A percentile compares a stretch with the other conserved stretches of the same genome.
These are phyloP conservation scores for Hygrophorus russula DNA, from an alignment of 768 basidiomycete genomes.

Conservation along the genomic window DNA sequence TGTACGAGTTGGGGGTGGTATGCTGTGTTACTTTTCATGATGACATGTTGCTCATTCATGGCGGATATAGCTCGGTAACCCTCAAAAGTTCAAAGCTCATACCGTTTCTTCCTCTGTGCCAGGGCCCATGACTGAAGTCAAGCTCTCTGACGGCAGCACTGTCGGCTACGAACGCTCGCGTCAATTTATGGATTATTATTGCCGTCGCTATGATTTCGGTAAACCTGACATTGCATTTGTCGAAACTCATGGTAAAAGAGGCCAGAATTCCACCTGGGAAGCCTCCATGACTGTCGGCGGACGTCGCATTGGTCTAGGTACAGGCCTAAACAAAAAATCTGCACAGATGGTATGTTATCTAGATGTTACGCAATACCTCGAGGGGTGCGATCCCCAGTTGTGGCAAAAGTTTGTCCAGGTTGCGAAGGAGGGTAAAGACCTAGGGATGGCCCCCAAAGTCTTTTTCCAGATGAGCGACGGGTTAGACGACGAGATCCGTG, in stretches of 20 bases:
- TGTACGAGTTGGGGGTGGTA: slow-evolving; percentile 55
- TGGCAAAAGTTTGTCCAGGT: slow-evolving; percentile 65
- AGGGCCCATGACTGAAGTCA: slow-evolving; percentile 13
- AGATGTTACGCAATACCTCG: slow-evolving; percentile 81
- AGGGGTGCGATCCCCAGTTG: slow-evolving; percentile 68
- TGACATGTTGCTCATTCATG: neutral
- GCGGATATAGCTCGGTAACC: slow-evolving; percentile 26
- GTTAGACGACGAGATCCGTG: slow-evolving; percentile 60
- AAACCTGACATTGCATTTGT: slow-evolving; percentile 59
- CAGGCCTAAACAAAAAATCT: slow-evolving; percentile 54
- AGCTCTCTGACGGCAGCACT: slow-evolving; percentile 50
- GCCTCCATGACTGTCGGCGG: slow-evolving; percentile 68
- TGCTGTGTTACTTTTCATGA: slow-evolving; percentile 16
- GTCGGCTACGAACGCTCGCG: slow-evolving; percentile 66
- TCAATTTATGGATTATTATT: slow-evolving; percentile 94
- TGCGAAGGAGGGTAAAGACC: slow-evolving; percentile 51
- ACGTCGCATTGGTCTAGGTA: slow-evolving; percentile 74
- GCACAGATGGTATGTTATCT: slow-evolving; percentile 69
- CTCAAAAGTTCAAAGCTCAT: slow-evolving; percentile 17
- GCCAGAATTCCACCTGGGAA: slow-evolving; percentile 40
- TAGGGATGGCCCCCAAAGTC: slow-evolving; percentile 63
- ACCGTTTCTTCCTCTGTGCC: slow-evolving; percentile 4
- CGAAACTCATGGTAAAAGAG: slow-evolving; percentile 15
- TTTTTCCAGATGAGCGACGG: slow-evolving; percentile 49
- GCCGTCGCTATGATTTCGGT: slow-evolving; percentile 62